Percentiles rank a stretch among this genome's conserved stretches.
Evolutionary conservation across 2,329 filamentous ascomycete genomes (phyloP).

Genomic region (Cladosporium velox): DNA sequence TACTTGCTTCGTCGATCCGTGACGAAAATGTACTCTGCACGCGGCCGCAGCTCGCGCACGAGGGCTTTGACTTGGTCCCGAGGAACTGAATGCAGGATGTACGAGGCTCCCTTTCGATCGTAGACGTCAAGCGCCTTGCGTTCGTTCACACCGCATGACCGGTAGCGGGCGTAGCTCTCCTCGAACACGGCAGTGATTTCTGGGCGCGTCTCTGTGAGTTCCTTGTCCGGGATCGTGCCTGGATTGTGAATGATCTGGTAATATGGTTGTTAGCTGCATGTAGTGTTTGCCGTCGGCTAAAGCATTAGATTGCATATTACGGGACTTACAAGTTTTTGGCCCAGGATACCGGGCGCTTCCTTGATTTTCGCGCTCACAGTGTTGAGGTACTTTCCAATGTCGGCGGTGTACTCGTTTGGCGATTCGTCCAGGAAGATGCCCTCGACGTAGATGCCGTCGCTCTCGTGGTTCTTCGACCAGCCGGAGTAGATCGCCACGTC

Average conservation of each 20-base stretch:
- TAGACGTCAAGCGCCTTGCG: conserved; percentile 16
- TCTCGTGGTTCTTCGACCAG: conserved; percentile 28
- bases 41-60: conserved; percentile 23
- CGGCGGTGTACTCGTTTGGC: conserved; percentile 23
- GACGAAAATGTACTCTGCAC: conserved; percentile 27
- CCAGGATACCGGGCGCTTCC: conserved; percentile 16
- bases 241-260: conserved; percentile 27
- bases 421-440: conserved; percentile 35
- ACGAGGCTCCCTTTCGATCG: conserved; percentile 21
- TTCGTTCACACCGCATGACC: conserved; percentile 16
- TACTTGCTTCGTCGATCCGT: conserved; percentile 23
- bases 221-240: conserved; percentile 24
- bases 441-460: conserved; percentile 28
- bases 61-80: conserved; percentile 20
- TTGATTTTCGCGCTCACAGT: conserved; percentile 22
- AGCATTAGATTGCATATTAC: neutral
- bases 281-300: neutral
- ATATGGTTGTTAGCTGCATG: neutral
- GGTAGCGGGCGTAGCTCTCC: conserved; percentile 23
- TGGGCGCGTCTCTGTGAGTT: conserved; percentile 20
- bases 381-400: conserved; percentile 25
- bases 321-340: conserved; percentile 6
- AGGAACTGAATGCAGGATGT: conserved; percentile 27
- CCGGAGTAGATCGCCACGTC: conserved; percentile 31
- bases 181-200: conserved; percentile 26